Conservation (phyloP, 768 basidiomycete species). For the Termitomyces sp. region DNA sequence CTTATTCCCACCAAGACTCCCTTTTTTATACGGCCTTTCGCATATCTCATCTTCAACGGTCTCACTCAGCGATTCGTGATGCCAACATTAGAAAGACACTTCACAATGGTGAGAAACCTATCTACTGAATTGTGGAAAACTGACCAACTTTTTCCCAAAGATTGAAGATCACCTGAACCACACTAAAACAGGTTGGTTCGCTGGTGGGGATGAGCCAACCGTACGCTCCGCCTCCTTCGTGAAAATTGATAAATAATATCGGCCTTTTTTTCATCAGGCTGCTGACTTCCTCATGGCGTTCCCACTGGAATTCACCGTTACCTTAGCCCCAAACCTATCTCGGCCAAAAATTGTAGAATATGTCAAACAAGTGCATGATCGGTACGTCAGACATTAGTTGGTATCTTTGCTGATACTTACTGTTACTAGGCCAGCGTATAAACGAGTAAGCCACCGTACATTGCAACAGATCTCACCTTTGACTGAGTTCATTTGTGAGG, state of each 20-base stretch:
- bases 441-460: constrained; percentile 6
- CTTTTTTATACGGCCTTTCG: constrained; percentile 33
- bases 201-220: constrained; percentile 18
- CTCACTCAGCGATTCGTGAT: constrained; percentile 22
- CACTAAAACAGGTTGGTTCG: constrained; percentile 18
- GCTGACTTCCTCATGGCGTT: constrained; percentile 29
- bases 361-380: constrained; percentile 19
- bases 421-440: constrained; percentile 13
- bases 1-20: constrained; percentile 28
- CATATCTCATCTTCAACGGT: constrained; percentile 24
- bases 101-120: constrained; percentile 22
- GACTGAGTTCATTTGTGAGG: constrained; percentile 15
- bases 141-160: background rate
- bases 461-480: background rate
- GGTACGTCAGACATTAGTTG: constrained; percentile 11
- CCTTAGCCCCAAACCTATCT: constrained; percentile 9
- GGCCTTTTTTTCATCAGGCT: constrained; percentile 6
- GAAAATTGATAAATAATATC: background rate
- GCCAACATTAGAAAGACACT: constrained; percentile 25
- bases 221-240: constrained; percentile 2
- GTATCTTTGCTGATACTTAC: background rate
- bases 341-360: constrained; percentile 21
- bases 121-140: background rate
- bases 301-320: constrained; percentile 21
- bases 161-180: constrained; percentile 17